Conservation (phyloP, 2,329 filamentous ascomycete genomes). For the Colletotrichum euphorbiae region DNA sequence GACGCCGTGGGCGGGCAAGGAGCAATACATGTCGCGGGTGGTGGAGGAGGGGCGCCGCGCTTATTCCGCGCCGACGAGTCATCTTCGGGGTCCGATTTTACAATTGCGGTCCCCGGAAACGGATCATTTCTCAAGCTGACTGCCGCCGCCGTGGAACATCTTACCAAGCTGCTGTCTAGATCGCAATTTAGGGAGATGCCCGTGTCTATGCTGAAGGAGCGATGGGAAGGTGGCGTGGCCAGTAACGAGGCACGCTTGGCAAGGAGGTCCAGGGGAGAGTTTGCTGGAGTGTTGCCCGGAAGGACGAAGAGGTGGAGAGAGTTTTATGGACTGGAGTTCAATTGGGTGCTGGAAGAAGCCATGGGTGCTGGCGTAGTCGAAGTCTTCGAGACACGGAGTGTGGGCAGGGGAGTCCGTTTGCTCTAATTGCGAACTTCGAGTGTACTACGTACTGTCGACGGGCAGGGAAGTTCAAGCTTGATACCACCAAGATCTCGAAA, state of each 20-base stretch:
- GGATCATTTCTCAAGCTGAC: constrained; percentile 76
- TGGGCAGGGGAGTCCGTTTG: constrained; percentile 73
- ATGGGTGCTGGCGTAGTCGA: constrained; percentile 78
- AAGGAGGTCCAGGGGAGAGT: constrained; percentile 67
- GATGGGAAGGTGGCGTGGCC: constrained; percentile 76
- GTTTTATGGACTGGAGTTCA: constrained; percentile 76
- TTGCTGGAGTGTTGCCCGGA: constrained; percentile 67
- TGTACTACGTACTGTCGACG: not conserved
- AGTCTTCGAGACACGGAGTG: constrained; percentile 79
- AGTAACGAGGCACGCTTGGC: constrained; percentile 58
- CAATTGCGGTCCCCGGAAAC: constrained; percentile 74
- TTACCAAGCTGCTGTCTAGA: constrained; percentile 68
- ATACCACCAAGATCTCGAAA: constrained; percentile 8
- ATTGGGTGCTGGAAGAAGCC: constrained; percentile 78
- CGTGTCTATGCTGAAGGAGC: constrained; percentile 70
- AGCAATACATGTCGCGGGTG: constrained; percentile 73
- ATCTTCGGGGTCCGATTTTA: constrained; percentile 53
- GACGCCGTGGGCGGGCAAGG: constrained; percentile 77
- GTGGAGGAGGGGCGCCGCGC: constrained; percentile 56
- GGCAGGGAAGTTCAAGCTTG: constrained; percentile 18
- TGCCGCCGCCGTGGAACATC: constrained; percentile 69
- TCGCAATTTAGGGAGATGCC: constrained; percentile 73
- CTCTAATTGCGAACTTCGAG: constrained; percentile 44
- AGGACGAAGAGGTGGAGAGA: constrained; percentile 77
- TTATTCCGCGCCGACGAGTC: constrained; percentile 44